Percentiles rank a stretch among this genome's conserved stretches.
phyloP scores from a whole-genome alignment of 495 filamentous ascomycete genomes.

The Penicillium ucsense region DNA sequence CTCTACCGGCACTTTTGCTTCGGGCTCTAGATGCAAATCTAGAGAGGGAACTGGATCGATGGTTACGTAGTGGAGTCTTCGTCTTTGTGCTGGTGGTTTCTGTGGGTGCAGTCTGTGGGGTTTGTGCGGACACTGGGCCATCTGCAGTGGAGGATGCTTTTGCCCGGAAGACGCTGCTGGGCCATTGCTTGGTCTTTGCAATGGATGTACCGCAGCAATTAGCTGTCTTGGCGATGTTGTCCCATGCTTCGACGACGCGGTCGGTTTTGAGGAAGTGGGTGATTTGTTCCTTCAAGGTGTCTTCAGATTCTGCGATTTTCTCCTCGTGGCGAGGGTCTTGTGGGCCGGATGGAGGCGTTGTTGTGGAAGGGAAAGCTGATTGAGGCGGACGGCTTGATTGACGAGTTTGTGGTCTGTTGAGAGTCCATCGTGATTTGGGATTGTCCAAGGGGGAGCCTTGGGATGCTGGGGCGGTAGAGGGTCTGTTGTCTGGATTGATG shows the following conservation, averaged over 20 bases:
- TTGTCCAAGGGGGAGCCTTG: slow-evolving; percentile 23
- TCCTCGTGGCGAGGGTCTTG: neutral
- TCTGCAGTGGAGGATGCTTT: slow-evolving; percentile 14
- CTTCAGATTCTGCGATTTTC: slow-evolving; percentile 2
- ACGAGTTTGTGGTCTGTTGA: slow-evolving; percentile 10
- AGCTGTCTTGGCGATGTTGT: slow-evolving; percentile 16
- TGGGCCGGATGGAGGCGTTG: slow-evolving; percentile 1
- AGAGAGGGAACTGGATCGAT: too few species aligned
- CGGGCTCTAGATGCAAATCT: neutral
- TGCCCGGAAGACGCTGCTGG: slow-evolving; percentile 26
- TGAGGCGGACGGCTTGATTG: slow-evolving; percentile 3
- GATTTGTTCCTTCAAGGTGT: slow-evolving; percentile 31
- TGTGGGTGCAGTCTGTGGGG: too few species aligned
- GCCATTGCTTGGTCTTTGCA: slow-evolving; percentile 21
- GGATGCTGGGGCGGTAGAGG: slow-evolving; percentile 21
- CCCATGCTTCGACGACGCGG: slow-evolving; percentile 32
- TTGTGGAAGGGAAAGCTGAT: neutral
- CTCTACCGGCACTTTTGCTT: neutral
- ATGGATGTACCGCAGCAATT: slow-evolving; percentile 2
- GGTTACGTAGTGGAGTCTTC: too few species aligned
- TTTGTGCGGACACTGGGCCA: neutral
- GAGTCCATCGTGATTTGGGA: slow-evolving; percentile 14
- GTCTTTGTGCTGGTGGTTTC: too few species aligned
- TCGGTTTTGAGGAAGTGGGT: slow-evolving; percentile 32
- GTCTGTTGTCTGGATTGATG: slow-evolving; percentile 6